Conservation (phyloP, 805 yeast genomes). For the Isabelozyma pseudorhagii region DNA sequence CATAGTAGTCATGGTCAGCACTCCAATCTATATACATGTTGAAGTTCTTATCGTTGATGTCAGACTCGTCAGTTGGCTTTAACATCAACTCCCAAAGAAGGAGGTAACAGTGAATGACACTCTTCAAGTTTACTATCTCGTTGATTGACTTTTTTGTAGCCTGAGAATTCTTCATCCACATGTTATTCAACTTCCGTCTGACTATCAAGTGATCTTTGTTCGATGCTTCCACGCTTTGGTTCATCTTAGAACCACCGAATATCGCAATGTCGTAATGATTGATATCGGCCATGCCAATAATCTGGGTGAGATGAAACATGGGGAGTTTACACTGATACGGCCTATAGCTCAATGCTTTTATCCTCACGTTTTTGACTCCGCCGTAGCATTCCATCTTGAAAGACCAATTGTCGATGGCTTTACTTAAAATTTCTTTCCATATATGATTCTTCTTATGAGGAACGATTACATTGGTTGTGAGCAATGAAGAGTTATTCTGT, state of each 20-base stretch:
- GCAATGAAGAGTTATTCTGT: constrained; percentile 43
- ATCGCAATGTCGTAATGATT: constrained; percentile 78
- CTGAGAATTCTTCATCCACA: constrained; percentile 24
- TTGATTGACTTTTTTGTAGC: constrained; percentile 10
- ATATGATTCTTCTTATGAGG: constrained; percentile 29
- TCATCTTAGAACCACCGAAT: constrained; percentile 77
- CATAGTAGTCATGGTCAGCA: constrained; percentile 33
- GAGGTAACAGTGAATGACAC: constrained; percentile 37
- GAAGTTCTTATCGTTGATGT: constrained; percentile 1
- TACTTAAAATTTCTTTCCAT: constrained; percentile 71
- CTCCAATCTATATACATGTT: constrained; percentile 21
- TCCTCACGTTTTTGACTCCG: background rate
- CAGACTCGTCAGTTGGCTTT: constrained; percentile 17
- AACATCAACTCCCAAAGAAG: constrained; percentile 39
- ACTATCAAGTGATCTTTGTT: constrained; percentile 31
- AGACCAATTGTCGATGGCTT: constrained; percentile 71
- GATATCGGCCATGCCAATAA: constrained; percentile 55
- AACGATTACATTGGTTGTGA: constrained; percentile 14
- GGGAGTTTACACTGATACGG: constrained; percentile 61
- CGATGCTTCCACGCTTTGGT: constrained; percentile 51
- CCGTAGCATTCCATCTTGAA: constrained; percentile 31
- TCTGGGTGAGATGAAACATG: constrained; percentile 70
- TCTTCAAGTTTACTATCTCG: constrained; percentile 30
- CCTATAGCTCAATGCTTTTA: constrained; percentile 6
- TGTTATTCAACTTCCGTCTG: constrained; percentile 27